A percentile compares a stretch with the other conserved stretches of the same genome.
These are phyloP conservation scores for Ogataea minuta DNA, from an alignment of 805 yeast genomes.

Conservation along the genomic window DNA sequence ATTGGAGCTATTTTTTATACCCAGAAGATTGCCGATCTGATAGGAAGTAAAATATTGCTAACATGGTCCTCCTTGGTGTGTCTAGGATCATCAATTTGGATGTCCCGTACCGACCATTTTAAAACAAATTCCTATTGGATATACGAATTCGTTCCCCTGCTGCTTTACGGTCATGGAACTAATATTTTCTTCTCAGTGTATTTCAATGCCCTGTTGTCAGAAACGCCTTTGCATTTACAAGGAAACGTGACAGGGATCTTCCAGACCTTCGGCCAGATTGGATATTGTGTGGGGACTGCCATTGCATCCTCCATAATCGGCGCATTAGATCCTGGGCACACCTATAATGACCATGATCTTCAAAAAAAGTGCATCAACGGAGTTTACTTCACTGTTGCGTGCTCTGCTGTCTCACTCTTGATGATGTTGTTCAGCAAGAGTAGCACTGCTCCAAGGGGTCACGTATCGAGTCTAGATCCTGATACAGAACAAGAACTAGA, in stretches of 20 bases:
- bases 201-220: slow-evolving; percentile 1
- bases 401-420: background rate
- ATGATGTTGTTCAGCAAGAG: too few species aligned
- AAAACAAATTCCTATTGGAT: slow-evolving; percentile 5
- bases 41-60: slow-evolving; percentile 24
- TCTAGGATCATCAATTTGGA: slow-evolving; percentile 23
- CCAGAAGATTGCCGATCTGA: slow-evolving; percentile 6
- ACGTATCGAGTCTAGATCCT: too few species aligned
- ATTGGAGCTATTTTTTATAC: slow-evolving; percentile 27
- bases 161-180: background rate
- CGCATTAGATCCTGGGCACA: background rate
- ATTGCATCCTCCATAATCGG: slow-evolving; percentile 6
- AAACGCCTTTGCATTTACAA: slow-evolving; percentile 8
- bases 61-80: slow-evolving; percentile 13
- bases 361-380: slow-evolving; percentile 5
- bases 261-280: slow-evolving; percentile 9
- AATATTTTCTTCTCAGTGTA: slow-evolving; percentile 7
- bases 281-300: slow-evolving; percentile 4
- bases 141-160: slow-evolving; percentile 3
- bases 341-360: background rate
- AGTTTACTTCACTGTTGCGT: slow-evolving; percentile 3
- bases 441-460: too few species aligned
- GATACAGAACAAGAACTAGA: background rate
- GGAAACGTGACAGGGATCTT: slow-evolving; percentile 8
- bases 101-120: slow-evolving; percentile 13